A percentile compares a stretch with the other conserved stretches of the same genome.
Evolutionary conservation across 2,329 filamentous ascomycete genomes (phyloP).

Genomic region (Ciborinia camelliae): DNA sequence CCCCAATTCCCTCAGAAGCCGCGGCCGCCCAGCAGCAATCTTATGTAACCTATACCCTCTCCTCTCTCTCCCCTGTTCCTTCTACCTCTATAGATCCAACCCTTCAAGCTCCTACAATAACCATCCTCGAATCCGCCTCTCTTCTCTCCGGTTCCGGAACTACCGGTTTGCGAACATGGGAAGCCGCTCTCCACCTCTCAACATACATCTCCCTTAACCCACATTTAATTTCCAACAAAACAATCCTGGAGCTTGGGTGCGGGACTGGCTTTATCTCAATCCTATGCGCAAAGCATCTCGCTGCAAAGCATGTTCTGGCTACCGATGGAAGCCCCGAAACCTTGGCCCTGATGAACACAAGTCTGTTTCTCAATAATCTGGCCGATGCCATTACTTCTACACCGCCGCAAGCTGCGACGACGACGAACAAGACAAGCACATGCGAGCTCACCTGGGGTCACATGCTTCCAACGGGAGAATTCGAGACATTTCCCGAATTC

Average conservation of each 20-base stretch:
- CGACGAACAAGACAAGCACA: slow-evolving; percentile 48
- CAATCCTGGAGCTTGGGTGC: slow-evolving; percentile 68
- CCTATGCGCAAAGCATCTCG: slow-evolving; percentile 66
- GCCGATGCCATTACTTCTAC: slow-evolving; percentile 22
- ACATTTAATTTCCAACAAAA: slow-evolving; percentile 48
- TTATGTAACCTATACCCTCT: slow-evolving; percentile 66
- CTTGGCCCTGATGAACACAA: slow-evolving; percentile 63
- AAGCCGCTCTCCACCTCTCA: slow-evolving; percentile 71
- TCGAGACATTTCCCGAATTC: slow-evolving; percentile 27
- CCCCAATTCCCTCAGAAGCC: slow-evolving; percentile 60
- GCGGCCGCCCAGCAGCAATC: slow-evolving; percentile 67
- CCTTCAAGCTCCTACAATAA: slow-evolving; percentile 44
- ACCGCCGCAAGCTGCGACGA: slow-evolving; percentile 21
- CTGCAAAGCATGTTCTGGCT: slow-evolving; percentile 56
- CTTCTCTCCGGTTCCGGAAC: slow-evolving; percentile 69
- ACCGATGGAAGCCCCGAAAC: slow-evolving; percentile 75
- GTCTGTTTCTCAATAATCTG: slow-evolving; percentile 65
- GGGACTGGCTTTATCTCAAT: slow-evolving; percentile 75
- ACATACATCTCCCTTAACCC: slow-evolving; percentile 55
- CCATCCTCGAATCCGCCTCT: slow-evolving; percentile 64
- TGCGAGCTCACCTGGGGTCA: slow-evolving; percentile 52
- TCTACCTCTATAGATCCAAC: not conserved
- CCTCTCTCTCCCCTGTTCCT: slow-evolving; percentile 16
- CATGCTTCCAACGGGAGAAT: slow-evolving; percentile 38
- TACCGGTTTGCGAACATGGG: slow-evolving; percentile 78